phyloP scores from a whole-genome alignment of 2,329 filamentous ascomycete species.

The Dactylellina haptotyla region DNA sequence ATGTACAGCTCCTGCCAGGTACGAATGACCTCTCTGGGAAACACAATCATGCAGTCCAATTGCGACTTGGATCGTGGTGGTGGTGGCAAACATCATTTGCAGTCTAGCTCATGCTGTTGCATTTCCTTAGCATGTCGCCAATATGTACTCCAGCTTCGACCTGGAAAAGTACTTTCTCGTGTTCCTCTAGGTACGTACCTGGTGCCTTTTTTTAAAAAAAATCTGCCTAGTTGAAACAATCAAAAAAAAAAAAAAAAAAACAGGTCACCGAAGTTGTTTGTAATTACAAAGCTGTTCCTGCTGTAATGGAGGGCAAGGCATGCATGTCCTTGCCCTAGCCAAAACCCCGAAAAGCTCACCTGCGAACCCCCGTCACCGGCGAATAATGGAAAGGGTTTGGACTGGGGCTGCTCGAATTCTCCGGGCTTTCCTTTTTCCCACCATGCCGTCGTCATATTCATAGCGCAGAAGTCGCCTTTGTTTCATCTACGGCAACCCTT shows the following conservation, averaged over 20 bases:
- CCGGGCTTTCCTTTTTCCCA: conserved; percentile 38
- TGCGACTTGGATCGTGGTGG: neutral
- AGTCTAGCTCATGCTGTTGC: too few relatives aligned
- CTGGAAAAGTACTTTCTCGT: too few relatives aligned
- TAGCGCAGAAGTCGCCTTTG: neutral
- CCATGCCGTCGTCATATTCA: neutral
- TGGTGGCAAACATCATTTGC: neutral
- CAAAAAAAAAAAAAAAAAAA: conserved; percentile 9
- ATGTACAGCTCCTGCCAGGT: conserved; percentile 10
- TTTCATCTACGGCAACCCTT: neutral
- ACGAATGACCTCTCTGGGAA: neutral
- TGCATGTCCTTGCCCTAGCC: conserved; percentile 4
- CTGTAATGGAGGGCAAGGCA: neutral
- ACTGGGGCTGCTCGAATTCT: conserved; percentile 25
- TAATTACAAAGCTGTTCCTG: neutral
- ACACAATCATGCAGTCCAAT: conserved; percentile 7
- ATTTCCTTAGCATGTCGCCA: neutral
- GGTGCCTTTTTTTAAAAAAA: too few relatives aligned
- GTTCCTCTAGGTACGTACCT: neutral
- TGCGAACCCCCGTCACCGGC: conserved; percentile 26
- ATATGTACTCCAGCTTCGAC: neutral
- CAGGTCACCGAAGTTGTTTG: conserved; percentile 46
- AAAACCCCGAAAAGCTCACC: conserved; percentile 13
- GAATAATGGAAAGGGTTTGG: conserved; percentile 22
- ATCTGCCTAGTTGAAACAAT: conserved; percentile 35